Conservation (phyloP, 345 rosid genomes). For the Erucastrum elatum region DNA sequence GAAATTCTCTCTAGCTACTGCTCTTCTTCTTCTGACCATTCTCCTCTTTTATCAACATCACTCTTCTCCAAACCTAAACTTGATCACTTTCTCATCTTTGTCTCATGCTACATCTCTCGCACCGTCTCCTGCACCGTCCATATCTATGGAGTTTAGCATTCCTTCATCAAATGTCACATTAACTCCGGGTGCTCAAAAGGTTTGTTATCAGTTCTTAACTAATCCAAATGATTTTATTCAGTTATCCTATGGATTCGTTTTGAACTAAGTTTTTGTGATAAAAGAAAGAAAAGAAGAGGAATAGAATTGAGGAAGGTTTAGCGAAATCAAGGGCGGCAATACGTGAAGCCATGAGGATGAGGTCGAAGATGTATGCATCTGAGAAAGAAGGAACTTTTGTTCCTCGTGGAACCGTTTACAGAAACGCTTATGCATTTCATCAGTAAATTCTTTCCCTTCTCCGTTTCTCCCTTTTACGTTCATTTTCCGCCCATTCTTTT, state of each 20-base stretch:
- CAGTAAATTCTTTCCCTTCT: conserved; percentile 42
- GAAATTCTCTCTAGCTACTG: conserved; percentile 13
- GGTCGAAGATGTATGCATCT: conserved; percentile 39
- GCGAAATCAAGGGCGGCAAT: conserved; percentile 55
- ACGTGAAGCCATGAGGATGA: conserved; percentile 42
- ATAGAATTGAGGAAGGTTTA: conserved; percentile 43
- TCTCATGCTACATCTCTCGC: conserved; percentile 14
- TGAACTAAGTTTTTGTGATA: conserved; percentile 8
- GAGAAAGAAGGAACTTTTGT: conserved; percentile 41
- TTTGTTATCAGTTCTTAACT: neutral
- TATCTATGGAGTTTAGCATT: conserved; percentile 9
- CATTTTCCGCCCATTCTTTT: too few species aligned
- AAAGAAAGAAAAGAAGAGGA: conserved; percentile 20
- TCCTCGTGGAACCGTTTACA: conserved; percentile 55
- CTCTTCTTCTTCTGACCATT: conserved; percentile 5
- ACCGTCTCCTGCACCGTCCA: conserved; percentile 31
- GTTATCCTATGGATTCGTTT: neutral
- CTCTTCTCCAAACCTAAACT: conserved; percentile 8
- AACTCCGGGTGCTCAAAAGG: neutral
- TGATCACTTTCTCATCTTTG: conserved; percentile 6
- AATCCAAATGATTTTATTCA: neutral
- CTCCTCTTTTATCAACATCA: conserved; percentile 3
- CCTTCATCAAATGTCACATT: conserved; percentile 24
- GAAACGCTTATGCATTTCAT: conserved; percentile 60
- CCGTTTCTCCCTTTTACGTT: neutral